These are phyloP conservation scores for Ascocoryne sarcoides DNA, from an alignment of 2,329 filamentous ascomycete genomes.

Conservation along the genomic window DNA sequence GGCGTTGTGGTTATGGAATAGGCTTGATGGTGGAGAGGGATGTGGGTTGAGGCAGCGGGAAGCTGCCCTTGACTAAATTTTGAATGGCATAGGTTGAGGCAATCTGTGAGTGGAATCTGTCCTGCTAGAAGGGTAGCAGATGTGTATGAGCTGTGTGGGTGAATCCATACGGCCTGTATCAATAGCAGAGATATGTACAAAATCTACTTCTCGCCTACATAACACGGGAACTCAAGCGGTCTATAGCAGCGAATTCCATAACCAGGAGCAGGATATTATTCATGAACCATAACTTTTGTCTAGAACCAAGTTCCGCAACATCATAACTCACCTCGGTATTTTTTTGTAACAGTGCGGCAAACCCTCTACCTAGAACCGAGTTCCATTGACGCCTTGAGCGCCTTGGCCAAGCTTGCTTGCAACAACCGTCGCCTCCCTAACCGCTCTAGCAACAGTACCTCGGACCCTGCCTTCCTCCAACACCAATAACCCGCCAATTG, in stretches of 20 bases:
- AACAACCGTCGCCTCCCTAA: slow-evolving; percentile 62
- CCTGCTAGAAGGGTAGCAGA: not conserved
- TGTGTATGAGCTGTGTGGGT: slow-evolving; percentile 17
- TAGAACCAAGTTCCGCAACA: not conserved
- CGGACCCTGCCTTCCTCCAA: slow-evolving; percentile 66
- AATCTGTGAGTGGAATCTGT: not conserved
- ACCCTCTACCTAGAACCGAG: slow-evolving; percentile 27
- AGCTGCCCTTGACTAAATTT: no score
- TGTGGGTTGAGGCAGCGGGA: no score
- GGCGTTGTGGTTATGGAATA: slow-evolving; percentile 90
- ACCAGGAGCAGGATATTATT: no score
- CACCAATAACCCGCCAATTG: slow-evolving; percentile 63
- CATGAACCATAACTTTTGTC: not conserved
- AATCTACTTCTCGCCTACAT: slow-evolving; percentile 21
- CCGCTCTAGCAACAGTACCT: slow-evolving; percentile 56
- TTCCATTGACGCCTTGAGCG: slow-evolving; percentile 40
- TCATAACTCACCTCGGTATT: not conserved
- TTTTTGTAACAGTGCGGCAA: not conserved
- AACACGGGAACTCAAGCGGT: no score
- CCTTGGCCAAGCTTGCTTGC: slow-evolving; percentile 53
- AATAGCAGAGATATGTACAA: slow-evolving; percentile 29
- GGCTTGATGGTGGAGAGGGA: not conserved
- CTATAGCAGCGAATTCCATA: no score
- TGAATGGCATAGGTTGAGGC: not conserved
- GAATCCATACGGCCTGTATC: slow-evolving; percentile 22